Evolutionary conservation across 495 filamentous ascomycete species (phyloP), one percentile per base, ranked within the genome.

Genomic region (Monascus purpureus): DNA sequence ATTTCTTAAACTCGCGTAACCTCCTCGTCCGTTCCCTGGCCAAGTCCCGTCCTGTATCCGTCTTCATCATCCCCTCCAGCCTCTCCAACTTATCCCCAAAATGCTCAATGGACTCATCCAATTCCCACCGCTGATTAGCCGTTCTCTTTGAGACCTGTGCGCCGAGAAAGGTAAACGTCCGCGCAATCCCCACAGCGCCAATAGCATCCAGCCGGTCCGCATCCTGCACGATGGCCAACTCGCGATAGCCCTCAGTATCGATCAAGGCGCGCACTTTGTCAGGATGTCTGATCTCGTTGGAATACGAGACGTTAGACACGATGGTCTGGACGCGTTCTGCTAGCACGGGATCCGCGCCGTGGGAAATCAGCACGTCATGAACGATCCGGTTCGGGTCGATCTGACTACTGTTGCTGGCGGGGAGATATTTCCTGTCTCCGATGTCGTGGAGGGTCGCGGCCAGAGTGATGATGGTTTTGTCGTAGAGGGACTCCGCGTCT

Each of bases 171-270:
- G 81, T 77, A 52, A 94, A 93, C 27, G 70, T 67, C 25, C 87
- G 52, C 2, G 70, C 87, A 33, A 93, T 72, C 2, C 85, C 86
- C 29, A 93, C 65, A 0, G 82, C 82, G 1, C 87, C 87, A 41
- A 93, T 71, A 2, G 87, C 84, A 65, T 94, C 86, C 24, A 94
- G 58, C 6, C 86, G 65, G 57, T 94, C 87, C 1, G 86, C 87
- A 53, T 93, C 86, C 53, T 93, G 87, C 8, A 93, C 85, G 27
- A 92, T 68, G 0, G 67, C 83, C 4, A 94, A 58, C 53, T 94
- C 86, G 0, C 76, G 80, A 46, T 78, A 59, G 5, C 49, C 49
- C 1, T 43, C 47, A 20, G 61, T 33, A 4, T 49, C 41, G 8
- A 90, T 56, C 4, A 83, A 50, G 1, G 43, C 41, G 1, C 52